These are phyloP conservation scores for Solanum sejunctum DNA, from an alignment of 257 asterid species.

Conservation along the genomic window DNA sequence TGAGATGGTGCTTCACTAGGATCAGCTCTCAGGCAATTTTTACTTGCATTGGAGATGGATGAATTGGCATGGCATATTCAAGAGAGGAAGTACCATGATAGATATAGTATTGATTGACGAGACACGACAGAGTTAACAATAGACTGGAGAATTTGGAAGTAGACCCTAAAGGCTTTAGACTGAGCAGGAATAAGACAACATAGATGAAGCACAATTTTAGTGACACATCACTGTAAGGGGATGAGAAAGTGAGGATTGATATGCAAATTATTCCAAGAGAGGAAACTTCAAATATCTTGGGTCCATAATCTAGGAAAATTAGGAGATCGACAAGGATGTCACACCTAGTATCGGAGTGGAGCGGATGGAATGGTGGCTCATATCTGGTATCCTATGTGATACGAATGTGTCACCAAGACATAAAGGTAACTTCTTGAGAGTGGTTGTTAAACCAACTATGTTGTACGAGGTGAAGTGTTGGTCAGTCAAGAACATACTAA, in stretches of 20 bases:
- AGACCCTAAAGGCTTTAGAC: neutral
- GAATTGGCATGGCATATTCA: no score
- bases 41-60: no score
- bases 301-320: neutral
- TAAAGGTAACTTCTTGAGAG: no score
- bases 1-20: neutral
- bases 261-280: neutral
- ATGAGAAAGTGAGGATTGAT: neutral
- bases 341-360: neutral
- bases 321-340: neutral
- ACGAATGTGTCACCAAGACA: neutral
- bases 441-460: no score
- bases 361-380: neutral
- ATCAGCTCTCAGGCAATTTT: no score
- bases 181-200: neutral
- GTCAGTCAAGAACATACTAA: no score
- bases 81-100: no score
- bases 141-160: neutral
- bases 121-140: neutral
- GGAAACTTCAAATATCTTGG: neutral
- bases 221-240: neutral
- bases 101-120: neutral
- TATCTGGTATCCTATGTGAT: neutral
- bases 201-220: neutral
- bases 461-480: no score